Base-by-base conservation (phyloP, 495 filamentous ascomycete genomes). In the Trichocladium antarcticum region DNA sequence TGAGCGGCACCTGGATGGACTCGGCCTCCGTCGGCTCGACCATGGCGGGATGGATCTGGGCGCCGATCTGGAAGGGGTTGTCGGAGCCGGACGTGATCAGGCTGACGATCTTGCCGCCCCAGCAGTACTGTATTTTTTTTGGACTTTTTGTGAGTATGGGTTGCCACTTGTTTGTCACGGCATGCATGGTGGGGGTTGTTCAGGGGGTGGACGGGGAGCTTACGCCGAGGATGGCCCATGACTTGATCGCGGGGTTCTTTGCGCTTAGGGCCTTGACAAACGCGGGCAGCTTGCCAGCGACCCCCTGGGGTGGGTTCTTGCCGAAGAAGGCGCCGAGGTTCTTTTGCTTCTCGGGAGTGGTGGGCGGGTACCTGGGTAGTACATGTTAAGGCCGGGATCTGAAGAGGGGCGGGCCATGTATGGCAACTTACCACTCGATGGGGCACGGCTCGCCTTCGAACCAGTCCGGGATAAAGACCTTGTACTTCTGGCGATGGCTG, bases 41-140 rank as follows among this genome's bases (percentile, higher is more conserved):
- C 84, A 93, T 89, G 20, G 88, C 90, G 1, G 90, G 92, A 65
- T 96, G 90, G 53, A 72, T 74, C 57, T 85, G 77, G 10, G 78
- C 82, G 1, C 69, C 84, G 1, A 79, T 78, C 48, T 77, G 78
- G 71, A 95, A 95, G 32, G 68, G 69, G 57, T 75, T 80, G 24
- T 74, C 68, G 17, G 74, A 61, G 3, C 74, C 68, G 27, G 79
- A 68, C n/a, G 86, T 72, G n/a, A 75, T 74, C 29, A 77, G 59
- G 31, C 62, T 66, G 36, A 72, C 66, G 15, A 83, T 75, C 63
- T 94, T 94, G 46, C 84, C 89, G 48, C 90, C 90, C 90, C 89
- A 98, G 76, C 90, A 98, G 77, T 75, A 88, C 67, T 70, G 34
- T 14, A 36, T 19, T 14, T 0, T n/a, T 6, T 17, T 6, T 7